Percentiles rank a stretch among this genome's conserved stretches.
Conservation (phyloP, 2,329 filamentous ascomycete species). For the Fusarium sp. region DNA sequence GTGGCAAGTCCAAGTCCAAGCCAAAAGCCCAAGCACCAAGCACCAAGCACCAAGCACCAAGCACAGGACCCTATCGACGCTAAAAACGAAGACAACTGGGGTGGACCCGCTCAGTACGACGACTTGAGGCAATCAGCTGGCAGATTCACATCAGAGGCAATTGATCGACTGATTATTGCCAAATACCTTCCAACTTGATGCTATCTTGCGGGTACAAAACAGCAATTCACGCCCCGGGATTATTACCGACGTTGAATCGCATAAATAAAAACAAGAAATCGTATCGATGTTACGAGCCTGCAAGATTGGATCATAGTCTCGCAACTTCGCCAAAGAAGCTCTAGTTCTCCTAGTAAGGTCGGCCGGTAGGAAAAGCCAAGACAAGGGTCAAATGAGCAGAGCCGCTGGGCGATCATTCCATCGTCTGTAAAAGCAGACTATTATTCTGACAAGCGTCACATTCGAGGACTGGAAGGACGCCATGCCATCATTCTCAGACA, state of each 20-base stretch:
- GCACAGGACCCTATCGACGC: conserved; percentile 32
- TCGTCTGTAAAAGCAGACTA: conserved; percentile 15
- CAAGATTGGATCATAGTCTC: conserved; percentile 31
- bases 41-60: neutral
- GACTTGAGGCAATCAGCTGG: conserved; percentile 41
- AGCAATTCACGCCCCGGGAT: conserved; percentile 29
- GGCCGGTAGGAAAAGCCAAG: conserved; percentile 12
- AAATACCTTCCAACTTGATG: conserved; percentile 40
- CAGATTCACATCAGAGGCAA: conserved; percentile 32
- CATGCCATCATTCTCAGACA: conserved; percentile 35
- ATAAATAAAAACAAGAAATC: conserved; percentile 31
- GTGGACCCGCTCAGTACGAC: conserved; percentile 40
- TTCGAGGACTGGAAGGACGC: conserved; percentile 21
- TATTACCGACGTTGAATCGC: conserved; percentile 11
- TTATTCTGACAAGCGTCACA: conserved; percentile 16
- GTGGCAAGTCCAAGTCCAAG: conserved; percentile 19
- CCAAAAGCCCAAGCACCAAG: neutral
- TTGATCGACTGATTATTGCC: conserved; percentile 48
- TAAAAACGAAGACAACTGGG: conserved; percentile 34
- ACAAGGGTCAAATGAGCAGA: conserved; percentile 37
- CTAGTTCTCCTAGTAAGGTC: conserved; percentile 19
- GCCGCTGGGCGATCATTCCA: conserved; percentile 32
- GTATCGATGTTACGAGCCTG: conserved; percentile 18
- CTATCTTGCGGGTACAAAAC: conserved; percentile 29
- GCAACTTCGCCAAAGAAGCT: conserved; percentile 15